phyloP scores from a whole-genome alignment of 148 eudicot genomes.

The Rhododendron molle region DNA sequence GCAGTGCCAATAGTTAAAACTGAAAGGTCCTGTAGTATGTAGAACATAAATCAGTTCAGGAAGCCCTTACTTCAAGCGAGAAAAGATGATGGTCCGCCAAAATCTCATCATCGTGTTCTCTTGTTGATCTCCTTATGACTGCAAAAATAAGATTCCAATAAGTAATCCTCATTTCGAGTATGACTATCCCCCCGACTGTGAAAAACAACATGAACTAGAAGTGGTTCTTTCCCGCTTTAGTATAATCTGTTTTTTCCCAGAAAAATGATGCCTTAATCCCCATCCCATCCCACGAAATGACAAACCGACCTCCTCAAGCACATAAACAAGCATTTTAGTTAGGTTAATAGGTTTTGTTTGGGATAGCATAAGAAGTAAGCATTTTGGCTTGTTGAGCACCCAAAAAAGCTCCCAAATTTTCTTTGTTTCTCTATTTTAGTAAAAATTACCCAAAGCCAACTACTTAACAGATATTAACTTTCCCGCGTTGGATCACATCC shows the following conservation, averaged over 20 bases:
- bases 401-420: neutral
- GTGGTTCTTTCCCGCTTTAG: neutral
- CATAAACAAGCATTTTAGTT: neutral
- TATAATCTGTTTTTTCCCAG: neutral
- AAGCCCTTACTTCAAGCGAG: slow-evolving; percentile 67
- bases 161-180: neutral
- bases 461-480: neutral
- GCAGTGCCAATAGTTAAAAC: neutral
- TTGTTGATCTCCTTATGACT: slow-evolving; percentile 66
- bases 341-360: neutral
- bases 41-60: neutral
- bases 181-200: neutral
- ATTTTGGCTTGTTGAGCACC: neutral
- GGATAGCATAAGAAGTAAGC: neutral
- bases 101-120: slow-evolving; percentile 47
- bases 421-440: neutral
- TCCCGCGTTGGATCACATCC: neutral
- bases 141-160: slow-evolving; percentile 6
- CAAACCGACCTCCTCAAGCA: neutral
- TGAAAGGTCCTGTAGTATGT: neutral
- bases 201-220: neutral
- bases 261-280: neutral
- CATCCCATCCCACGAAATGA: neutral
- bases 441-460: neutral
- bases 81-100: slow-evolving; percentile 68